Base-by-base conservation (phyloP, 176 grass and related monocot genomes). In the Musa beccarii region DNA sequence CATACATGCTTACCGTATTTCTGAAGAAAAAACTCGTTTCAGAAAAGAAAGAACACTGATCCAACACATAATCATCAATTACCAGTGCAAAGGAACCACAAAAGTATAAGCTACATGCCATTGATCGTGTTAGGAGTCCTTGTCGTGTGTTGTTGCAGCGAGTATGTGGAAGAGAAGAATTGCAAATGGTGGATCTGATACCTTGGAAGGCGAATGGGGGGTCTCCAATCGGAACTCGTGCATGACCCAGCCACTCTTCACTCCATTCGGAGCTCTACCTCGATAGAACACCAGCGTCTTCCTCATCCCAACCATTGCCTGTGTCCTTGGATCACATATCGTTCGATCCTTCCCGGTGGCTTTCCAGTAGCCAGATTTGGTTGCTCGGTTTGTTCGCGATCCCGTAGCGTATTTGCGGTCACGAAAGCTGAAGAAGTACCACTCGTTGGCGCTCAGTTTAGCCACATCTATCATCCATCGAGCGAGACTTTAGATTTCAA, bases 351-450 rank as follows among this genome's bases (percentile, higher is more conserved):
- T 96, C 9, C 92, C 92, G 1, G 92, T 96, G 49, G 92, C 89
- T 75, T 96, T 96, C 89, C 89, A 96, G 67, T 92, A 96, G 0
- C 92, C 92, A 0, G 79, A 87, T 87, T 82, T 92, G 72, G 92
- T 92, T 71, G 92, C 89, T 25, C 92, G 89, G 77, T 96, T 96
- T 6, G 85, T 87, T 54, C 92, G 89, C 54, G 83, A 86, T 2
- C 92, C 92, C 1, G 92, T 96, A 3, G 92, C 87, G 17, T 96
- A 96, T 63, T 96, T 96, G 8, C 92, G 87, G 73, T 96, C 92
- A 54, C 92, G 73, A 83, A 92, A 89, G 87, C 87, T 96, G 85
- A 96, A 96, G 89, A 96, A 96, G 69, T 96, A 96, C 92, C 92
- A 96, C 71, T 96, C 92, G 29, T 78, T 91, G 12, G 83, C 89